These are phyloP conservation scores for Wallacemonas rigidus DNA, from an alignment of 208 protist species.

Conservation along the genomic window DNA sequence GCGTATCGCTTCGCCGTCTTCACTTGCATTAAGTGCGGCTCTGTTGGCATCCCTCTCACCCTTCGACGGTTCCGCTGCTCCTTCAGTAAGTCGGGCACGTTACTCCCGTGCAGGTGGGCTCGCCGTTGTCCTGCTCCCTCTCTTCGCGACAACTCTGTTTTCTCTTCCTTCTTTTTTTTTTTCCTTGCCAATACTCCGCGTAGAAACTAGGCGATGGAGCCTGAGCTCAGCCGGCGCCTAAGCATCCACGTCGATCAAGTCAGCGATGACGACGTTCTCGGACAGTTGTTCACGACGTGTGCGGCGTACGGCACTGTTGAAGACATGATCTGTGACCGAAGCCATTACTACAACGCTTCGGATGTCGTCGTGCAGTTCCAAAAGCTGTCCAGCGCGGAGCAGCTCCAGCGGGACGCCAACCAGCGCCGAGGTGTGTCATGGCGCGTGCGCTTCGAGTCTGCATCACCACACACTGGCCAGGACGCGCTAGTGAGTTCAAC, in stretches of 20 bases:
- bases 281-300: slow-evolving; percentile 63
- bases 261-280: slow-evolving; percentile 39
- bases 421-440: slow-evolving; percentile 34
- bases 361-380: slow-evolving; percentile 72
- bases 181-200: neutral
- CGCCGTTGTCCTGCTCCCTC: no score
- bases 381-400: slow-evolving; percentile 62
- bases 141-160: no score
- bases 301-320: slow-evolving; percentile 72
- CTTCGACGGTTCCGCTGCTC: no score
- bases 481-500: slow-evolving; percentile 51
- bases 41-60: no score
- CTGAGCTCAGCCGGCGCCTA: slow-evolving; percentile 42
- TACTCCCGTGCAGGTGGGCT: no score
- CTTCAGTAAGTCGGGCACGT: no score
- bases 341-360: slow-evolving; percentile 53
- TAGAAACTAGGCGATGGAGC: slow-evolving; percentile 1
- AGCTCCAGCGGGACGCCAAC: slow-evolving; percentile 46
- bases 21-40: no score
- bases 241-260: slow-evolving; percentile 54
- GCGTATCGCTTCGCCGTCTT: no score
- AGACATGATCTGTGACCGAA: slow-evolving; percentile 47
- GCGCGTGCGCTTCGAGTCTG: slow-evolving; percentile 43
- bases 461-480: slow-evolving; percentile 42
- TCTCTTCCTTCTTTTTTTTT: neutral